These are phyloP conservation scores for Hepatocystis sp. DNA, from an alignment of 169 alveolate species.

Conservation along the genomic window DNA sequence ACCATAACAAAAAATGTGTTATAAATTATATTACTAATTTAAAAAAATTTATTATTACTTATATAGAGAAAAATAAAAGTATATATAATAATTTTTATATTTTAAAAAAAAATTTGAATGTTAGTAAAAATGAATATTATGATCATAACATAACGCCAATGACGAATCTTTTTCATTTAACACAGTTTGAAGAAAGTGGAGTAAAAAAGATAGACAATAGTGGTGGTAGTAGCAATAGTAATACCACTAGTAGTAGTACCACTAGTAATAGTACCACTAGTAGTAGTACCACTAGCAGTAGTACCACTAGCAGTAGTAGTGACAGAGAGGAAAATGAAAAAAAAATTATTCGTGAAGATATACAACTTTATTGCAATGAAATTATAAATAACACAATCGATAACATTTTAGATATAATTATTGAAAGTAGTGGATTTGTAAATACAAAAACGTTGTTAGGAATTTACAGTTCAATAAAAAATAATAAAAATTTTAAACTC, in stretches of 20 bases:
- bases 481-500: conserved; percentile 34
- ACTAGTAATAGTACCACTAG: too few species aligned
- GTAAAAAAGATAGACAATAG: too few species aligned
- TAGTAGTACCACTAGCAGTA: too few species aligned
- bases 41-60: conserved; percentile 22
- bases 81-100: conserved; percentile 37
- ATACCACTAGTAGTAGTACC: too few species aligned
- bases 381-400: conserved; percentile 54
- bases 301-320: not conserved
- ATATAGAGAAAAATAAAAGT: conserved; percentile 17
- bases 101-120: conserved; percentile 30
- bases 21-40: conserved; percentile 29
- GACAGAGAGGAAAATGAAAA: not conserved
- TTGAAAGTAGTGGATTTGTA: conserved; percentile 32
- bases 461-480: conserved; percentile 39
- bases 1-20: conserved; percentile 5
- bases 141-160: conserved; percentile 22
- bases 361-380: conserved; percentile 16
- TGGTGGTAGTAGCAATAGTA: too few species aligned
- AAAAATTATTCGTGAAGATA: conserved; percentile 6
- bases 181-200: too few species aligned
- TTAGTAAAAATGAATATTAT: conserved; percentile 15
- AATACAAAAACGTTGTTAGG: conserved; percentile 34
- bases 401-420: conserved; percentile 25
- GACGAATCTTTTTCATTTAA: conserved; percentile 41